These are phyloP conservation scores for Mycena rosella DNA, from an alignment of 768 basidiomycete genomes.

Conservation along the genomic window DNA sequence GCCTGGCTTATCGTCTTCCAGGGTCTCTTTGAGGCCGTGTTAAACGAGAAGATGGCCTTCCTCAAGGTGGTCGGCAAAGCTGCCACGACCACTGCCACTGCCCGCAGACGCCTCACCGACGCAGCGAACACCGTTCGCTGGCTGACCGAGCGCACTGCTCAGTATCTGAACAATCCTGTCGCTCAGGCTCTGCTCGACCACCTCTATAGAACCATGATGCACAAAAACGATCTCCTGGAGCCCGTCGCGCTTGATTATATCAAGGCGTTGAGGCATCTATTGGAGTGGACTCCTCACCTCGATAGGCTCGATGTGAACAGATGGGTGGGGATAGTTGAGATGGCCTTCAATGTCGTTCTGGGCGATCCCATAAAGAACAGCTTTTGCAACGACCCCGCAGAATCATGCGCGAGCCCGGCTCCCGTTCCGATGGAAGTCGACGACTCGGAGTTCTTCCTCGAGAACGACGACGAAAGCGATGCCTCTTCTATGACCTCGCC, in stretches of 20 bases:
- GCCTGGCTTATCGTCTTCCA: slow-evolving; percentile 79
- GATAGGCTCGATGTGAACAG: slow-evolving; percentile 73
- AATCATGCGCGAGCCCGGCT: slow-evolving; percentile 16
- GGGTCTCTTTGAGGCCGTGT: slow-evolving; percentile 76
- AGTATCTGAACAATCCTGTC: slow-evolving; percentile 66
- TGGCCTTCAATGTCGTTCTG: slow-evolving; percentile 84
- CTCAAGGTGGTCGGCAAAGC: slow-evolving; percentile 56
- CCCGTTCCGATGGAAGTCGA: slow-evolving; percentile 44
- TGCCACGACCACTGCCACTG: slow-evolving; percentile 53
- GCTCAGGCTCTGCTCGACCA: slow-evolving; percentile 73
- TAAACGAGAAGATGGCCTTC: slow-evolving; percentile 68
- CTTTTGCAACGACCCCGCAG: slow-evolving; percentile 48
- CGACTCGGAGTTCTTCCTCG: slow-evolving; percentile 46
- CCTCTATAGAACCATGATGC: slow-evolving; percentile 69
- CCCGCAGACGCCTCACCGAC: slow-evolving; percentile 72
- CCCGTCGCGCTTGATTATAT: slow-evolving; percentile 85
- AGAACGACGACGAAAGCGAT: slow-evolving; percentile 38
- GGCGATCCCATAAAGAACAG: slow-evolving; percentile 61
- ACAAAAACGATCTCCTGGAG: slow-evolving; percentile 65
- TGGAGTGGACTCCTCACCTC: slow-evolving; percentile 80
- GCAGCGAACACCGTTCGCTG: slow-evolving; percentile 77
- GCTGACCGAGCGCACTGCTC: slow-evolving; percentile 75
- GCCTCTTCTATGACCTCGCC: slow-evolving; percentile 39
- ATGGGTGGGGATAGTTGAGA: slow-evolving; percentile 79
- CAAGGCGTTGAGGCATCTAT: slow-evolving; percentile 77